A percentile compares a stretch with the other conserved stretches of the same genome.
phyloP scores from a whole-genome alignment of 2,329 filamentous ascomycete genomes.

The Myrmaecium sp. region DNA sequence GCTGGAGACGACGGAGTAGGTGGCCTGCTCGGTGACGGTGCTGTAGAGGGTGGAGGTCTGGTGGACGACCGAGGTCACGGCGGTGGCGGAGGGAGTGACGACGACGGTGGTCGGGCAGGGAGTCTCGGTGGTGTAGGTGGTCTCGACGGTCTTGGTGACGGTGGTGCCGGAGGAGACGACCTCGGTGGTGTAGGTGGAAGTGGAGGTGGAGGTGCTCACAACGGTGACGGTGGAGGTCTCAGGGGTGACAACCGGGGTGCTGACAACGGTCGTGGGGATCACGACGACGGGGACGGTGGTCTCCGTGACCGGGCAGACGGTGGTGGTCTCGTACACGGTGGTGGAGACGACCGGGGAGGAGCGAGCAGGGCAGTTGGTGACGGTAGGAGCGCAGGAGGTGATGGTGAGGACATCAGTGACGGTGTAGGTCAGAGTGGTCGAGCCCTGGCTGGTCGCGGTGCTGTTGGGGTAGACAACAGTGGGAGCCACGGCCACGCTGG shows the following conservation, averaged over 20 bases:
- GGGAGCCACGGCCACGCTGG: too few relatives aligned
- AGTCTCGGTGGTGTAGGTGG: too few relatives aligned
- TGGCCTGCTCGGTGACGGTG: not conserved
- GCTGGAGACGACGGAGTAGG: too few relatives aligned
- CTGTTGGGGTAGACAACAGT: slow-evolving; percentile 1
- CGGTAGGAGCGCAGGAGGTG: slow-evolving; percentile 5
- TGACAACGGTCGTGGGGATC: slow-evolving; percentile 4
- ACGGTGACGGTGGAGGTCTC: slow-evolving; percentile 1
- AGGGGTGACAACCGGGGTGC: too few relatives aligned
- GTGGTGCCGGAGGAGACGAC: too few relatives aligned
- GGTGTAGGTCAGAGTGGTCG: slow-evolving; percentile 5
- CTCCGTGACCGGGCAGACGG: slow-evolving; percentile 6
- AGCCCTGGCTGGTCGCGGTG: not conserved
- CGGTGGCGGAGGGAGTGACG: too few relatives aligned
- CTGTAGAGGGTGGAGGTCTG: too few relatives aligned
- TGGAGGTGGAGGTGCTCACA: too few relatives aligned
- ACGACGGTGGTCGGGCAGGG: too few relatives aligned
- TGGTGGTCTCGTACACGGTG: slow-evolving; percentile 6
- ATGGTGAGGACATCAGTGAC: slow-evolving; percentile 4
- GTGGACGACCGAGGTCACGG: too few relatives aligned
- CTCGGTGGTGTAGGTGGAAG: too few relatives aligned
- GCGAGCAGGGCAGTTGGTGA: slow-evolving; percentile 7
- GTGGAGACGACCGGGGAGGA: slow-evolving; percentile 6
- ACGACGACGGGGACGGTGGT: slow-evolving; percentile 5
- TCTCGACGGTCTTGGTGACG: too few relatives aligned